phyloP scores from a whole-genome alignment of 1,284 basidiomycete species.

The Cutaneotrichosporon cyanovorans region DNA sequence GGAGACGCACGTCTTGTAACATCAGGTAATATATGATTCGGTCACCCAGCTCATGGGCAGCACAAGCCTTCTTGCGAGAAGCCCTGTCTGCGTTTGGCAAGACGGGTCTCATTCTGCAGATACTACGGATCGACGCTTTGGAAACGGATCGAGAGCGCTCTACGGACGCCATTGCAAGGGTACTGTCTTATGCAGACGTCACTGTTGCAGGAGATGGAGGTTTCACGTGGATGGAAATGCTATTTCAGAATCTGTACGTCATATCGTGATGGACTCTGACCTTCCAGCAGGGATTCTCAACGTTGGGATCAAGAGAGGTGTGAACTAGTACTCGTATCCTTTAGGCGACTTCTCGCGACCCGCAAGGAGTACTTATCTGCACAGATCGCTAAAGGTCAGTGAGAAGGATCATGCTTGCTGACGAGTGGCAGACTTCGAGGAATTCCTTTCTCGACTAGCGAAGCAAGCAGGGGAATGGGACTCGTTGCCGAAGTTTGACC shows the following conservation, averaged over 20 bases:
- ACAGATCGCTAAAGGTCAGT: conserved; percentile 23
- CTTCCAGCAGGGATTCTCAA: conserved; percentile 21
- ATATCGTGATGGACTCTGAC: too few species aligned
- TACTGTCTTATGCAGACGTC: too few species aligned
- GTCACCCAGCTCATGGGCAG: too few species aligned
- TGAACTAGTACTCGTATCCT: conserved; percentile 21
- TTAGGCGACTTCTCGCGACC: conserved; percentile 14
- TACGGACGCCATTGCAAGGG: too few species aligned
- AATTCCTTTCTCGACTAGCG: conserved; percentile 29
- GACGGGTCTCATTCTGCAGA: neutral
- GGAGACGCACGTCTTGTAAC: neutral
- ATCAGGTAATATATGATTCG: conserved; percentile 2
- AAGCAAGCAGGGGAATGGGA: conserved; percentile 35
- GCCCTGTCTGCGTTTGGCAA: neutral
- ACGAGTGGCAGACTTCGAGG: neutral
- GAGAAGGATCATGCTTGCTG: too few species aligned
- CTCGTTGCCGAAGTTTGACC: conserved; percentile 23
- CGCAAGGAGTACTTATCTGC: conserved; percentile 20
- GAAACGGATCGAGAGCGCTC: too few species aligned
- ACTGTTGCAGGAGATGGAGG: too few species aligned
- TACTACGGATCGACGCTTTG: too few species aligned
- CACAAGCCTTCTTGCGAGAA: conserved; percentile 1
- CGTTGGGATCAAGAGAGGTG: conserved; percentile 22
- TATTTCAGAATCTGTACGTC: conserved; percentile 18
- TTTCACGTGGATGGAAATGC: conserved; percentile 11